Conservation (phyloP, 768 basidiomycete genomes). For the Suillus discolor region DNA sequence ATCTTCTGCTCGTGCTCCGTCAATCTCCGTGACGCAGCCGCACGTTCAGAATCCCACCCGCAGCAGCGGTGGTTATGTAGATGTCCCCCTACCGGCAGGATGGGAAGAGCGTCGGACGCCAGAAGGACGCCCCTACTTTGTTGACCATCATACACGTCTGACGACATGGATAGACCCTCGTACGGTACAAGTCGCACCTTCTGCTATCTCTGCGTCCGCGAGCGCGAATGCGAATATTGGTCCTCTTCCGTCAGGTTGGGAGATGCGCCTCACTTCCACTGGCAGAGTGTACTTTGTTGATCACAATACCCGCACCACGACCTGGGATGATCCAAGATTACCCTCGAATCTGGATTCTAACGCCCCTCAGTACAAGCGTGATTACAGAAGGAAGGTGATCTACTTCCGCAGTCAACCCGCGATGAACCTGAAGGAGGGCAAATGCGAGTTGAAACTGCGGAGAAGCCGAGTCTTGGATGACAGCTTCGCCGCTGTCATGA, state of each 20-base stretch:
- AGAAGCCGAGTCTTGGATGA: conserved; percentile 85
- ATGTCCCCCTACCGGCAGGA: conserved; percentile 79
- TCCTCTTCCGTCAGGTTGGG: conserved; percentile 89
- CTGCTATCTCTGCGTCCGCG: conserved; percentile 44
- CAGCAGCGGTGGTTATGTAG: conserved; percentile 42
- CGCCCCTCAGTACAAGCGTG: conserved; percentile 94
- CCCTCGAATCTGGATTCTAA: conserved; percentile 82
- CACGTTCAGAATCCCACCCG: conserved; percentile 31
- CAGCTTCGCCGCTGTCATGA: conserved; percentile 85
- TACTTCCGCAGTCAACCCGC: conserved; percentile 93
- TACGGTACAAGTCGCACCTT: conserved; percentile 48
- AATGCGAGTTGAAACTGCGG: conserved; percentile 85
- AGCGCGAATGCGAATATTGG: conserved; percentile 66
- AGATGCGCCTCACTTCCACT: conserved; percentile 89
- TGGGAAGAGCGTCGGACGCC: conserved; percentile 93
- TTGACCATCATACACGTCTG: conserved; percentile 79
- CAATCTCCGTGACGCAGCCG: conserved; percentile 21
- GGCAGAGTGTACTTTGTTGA: conserved; percentile 91
- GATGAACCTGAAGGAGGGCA: conserved; percentile 74
- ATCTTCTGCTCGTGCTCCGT: conserved; percentile 19
- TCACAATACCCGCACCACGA: conserved; percentile 86
- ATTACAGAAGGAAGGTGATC: conserved; percentile 88
- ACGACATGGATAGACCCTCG: conserved; percentile 94
- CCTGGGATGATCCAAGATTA: conserved; percentile 92
- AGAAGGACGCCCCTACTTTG: conserved; percentile 79